Conservation (phyloP, 768 basidiomycete genomes). For the Hericium coralloides region DNA sequence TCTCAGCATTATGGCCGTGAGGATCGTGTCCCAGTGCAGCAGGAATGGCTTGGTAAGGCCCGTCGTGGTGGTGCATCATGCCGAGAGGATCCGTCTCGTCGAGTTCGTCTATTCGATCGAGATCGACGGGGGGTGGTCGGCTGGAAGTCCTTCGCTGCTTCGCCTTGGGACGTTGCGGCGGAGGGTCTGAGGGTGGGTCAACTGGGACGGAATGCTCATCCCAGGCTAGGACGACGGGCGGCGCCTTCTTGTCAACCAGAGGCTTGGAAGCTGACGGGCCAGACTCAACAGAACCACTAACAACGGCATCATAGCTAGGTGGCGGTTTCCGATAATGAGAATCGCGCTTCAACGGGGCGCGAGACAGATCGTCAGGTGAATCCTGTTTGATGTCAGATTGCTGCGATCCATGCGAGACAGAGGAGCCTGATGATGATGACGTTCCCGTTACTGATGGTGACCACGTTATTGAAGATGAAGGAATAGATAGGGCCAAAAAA, state of each 20-base stretch:
- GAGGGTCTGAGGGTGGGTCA: neutral
- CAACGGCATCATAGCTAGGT: neutral
- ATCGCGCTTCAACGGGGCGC: neutral
- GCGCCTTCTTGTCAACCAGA: neutral
- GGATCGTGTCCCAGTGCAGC: constrained; percentile 7
- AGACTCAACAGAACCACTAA: neutral
- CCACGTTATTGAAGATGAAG: neutral
- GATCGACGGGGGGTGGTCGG: constrained; percentile 21
- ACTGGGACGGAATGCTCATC: neutral
- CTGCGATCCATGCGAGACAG: neutral
- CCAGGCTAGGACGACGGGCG: neutral
- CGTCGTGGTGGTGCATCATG: constrained; percentile 51
- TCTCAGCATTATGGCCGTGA: neutral
- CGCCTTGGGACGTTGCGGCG: constrained; percentile 12
- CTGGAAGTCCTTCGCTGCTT: constrained; percentile 19
- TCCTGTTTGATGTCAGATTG: too few species aligned
- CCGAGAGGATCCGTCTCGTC: constrained; percentile 72
- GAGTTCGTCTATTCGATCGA: constrained; percentile 72
- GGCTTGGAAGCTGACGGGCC: neutral
- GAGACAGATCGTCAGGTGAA: neutral
- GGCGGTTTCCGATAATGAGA: neutral
- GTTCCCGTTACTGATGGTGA: neutral
- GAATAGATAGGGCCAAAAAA: neutral
- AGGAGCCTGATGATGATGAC: neutral
- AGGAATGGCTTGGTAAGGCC: constrained; percentile 63